A percentile compares a stretch with the other conserved stretches of the same genome.
Conservation (phyloP, 2,329 filamentous ascomycete species). For the Lachnellula cervina region DNA sequence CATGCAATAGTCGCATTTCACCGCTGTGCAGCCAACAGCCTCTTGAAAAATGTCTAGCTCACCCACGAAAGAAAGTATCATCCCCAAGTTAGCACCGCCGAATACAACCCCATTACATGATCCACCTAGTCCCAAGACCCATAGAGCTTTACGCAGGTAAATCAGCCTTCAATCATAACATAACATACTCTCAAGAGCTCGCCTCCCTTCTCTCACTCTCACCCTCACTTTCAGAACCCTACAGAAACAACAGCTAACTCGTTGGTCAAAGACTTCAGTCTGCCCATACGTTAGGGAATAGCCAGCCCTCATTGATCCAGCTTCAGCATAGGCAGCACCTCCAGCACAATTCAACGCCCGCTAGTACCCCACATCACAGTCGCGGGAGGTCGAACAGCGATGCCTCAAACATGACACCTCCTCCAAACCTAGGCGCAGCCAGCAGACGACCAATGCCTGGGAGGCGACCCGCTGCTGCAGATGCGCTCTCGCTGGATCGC, state of each 20-base stretch:
- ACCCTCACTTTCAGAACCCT: slow-evolving; percentile 46
- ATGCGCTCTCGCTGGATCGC: slow-evolving; percentile 62
- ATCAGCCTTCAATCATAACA: too few relatives aligned
- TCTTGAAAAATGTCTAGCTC: slow-evolving; percentile 15
- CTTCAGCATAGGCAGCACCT: slow-evolving; percentile 52
- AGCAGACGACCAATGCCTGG: slow-evolving; percentile 40
- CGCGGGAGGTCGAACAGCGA: slow-evolving; percentile 70
- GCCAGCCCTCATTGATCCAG: slow-evolving; percentile 53
- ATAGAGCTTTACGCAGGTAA: too few relatives aligned
- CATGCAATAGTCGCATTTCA: too few relatives aligned
- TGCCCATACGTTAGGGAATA: slow-evolving; percentile 59
- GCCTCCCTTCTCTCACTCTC: too few relatives aligned
- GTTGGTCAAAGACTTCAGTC: slow-evolving; percentile 67
- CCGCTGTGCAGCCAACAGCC: not conserved
- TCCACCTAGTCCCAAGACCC: too few relatives aligned
- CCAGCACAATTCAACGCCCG: slow-evolving; percentile 25
- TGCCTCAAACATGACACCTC: slow-evolving; percentile 43
- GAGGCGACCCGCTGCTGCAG: slow-evolving; percentile 45
- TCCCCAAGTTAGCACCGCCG: slow-evolving; percentile 21
- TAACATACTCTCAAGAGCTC: too few relatives aligned
- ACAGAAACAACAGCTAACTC: slow-evolving; percentile 53
- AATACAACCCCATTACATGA: slow-evolving; percentile 29
- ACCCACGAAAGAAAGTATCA: slow-evolving; percentile 21
- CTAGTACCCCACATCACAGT: slow-evolving; percentile 32
- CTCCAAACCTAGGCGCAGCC: slow-evolving; percentile 36